Percentiles rank a stretch among this genome's conserved stretches.
Evolutionary conservation across 352 stramenopile genomes (phyloP).

Genomic region (Pythium myriotylum): DNA sequence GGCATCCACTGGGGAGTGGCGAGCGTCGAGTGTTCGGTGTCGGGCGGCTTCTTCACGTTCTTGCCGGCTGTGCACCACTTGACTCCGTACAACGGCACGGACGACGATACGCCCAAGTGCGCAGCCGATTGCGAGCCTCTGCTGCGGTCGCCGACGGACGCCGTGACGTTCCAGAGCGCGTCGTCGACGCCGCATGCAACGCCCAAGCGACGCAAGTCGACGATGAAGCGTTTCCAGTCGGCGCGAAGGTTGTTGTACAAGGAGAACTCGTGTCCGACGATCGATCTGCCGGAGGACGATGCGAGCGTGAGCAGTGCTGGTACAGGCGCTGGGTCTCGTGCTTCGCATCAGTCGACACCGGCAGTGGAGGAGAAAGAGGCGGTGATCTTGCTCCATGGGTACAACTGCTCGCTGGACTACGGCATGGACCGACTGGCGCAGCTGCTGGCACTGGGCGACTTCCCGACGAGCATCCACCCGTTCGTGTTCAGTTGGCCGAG

Average conservation of each 20-base stretch:
- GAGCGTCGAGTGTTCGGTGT: constrained; percentile 79
- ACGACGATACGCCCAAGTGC: constrained; percentile 32
- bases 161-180: constrained; percentile 53
- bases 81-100: constrained; percentile 29
- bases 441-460: constrained; percentile 64
- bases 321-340: too few species aligned
- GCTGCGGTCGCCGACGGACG: constrained; percentile 50
- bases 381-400: constrained; percentile 65
- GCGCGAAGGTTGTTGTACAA: constrained; percentile 26
- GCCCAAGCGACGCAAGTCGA: constrained; percentile 1
- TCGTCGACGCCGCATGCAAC: background rate
- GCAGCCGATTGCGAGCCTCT: constrained; percentile 43
- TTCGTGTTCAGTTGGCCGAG: constrained; percentile 81
- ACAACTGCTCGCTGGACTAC: constrained; percentile 76
- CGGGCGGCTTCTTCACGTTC: constrained; percentile 73
- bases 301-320: too few species aligned
- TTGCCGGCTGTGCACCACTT: constrained; percentile 59
- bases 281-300: constrained; percentile 1
- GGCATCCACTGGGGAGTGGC: constrained; percentile 69
- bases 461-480: constrained; percentile 65
- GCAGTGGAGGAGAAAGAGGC: constrained; percentile 34
- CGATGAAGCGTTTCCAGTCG: constrained; percentile 16
- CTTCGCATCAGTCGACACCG: too few species aligned
- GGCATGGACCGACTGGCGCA: constrained; percentile 60
- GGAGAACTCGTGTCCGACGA: constrained; percentile 26